These are phyloP conservation scores for Camelina neglecta DNA, from an alignment of 345 rosid genomes.

Conservation along the genomic window DNA sequence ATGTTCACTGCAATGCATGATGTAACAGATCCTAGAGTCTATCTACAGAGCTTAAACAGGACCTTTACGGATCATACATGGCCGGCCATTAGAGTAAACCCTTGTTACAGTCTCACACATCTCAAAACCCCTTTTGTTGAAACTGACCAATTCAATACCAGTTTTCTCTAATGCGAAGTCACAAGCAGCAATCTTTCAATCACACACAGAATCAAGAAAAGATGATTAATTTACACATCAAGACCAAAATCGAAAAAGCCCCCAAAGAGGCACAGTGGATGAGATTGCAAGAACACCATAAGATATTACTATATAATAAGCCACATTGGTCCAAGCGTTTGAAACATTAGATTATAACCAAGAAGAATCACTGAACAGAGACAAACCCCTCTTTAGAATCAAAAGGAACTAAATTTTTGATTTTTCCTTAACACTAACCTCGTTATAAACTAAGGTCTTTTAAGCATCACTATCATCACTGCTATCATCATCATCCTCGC, in stretches of 20 bases:
- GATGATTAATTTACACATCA: neutral
- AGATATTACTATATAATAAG: constrained; percentile 17
- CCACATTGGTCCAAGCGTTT: constrained; percentile 21
- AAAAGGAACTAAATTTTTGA: constrained; percentile 26
- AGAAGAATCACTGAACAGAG: constrained; percentile 25
- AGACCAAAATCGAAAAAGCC: too few relatives aligned
- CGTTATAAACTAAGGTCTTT: constrained; percentile 24
- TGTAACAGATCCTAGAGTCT: neutral
- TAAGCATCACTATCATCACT: constrained; percentile 54
- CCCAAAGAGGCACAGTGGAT: constrained; percentile 7
- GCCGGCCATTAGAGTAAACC: neutral
- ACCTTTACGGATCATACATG: constrained; percentile 14
- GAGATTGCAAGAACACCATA: constrained; percentile 27
- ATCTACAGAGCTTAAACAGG: constrained; percentile 3
- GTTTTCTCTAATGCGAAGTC: neutral
- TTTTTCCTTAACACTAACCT: constrained; percentile 32
- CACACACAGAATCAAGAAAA: constrained; percentile 6
- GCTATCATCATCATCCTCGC: constrained; percentile 44
- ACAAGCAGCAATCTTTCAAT: constrained; percentile 1
- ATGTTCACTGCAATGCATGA: constrained; percentile 3
- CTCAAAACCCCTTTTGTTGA: neutral
- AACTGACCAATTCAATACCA: constrained; percentile 5
- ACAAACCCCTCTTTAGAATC: constrained; percentile 21
- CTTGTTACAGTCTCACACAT: constrained; percentile 5
- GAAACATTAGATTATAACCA: constrained; percentile 29